Evolutionary conservation across 306 rosid genomes (phyloP).

Genomic region (Crataegus laevigata): DNA sequence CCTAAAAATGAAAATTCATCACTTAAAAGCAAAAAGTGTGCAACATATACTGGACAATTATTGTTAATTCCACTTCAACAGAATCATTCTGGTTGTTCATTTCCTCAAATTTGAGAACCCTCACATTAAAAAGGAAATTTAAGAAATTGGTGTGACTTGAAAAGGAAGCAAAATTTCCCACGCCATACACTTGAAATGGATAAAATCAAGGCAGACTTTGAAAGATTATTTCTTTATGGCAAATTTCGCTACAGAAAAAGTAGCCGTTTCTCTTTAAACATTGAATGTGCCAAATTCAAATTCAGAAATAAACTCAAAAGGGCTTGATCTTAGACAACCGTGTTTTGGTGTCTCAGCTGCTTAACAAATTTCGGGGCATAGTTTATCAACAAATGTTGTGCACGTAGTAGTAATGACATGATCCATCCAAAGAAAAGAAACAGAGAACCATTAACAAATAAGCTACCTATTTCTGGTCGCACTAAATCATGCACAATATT

Average conservation of each 20-base stretch:
- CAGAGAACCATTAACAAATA: neutral
- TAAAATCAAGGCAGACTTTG: neutral
- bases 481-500: neutral
- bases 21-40: neutral
- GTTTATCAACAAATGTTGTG: conserved; percentile 9
- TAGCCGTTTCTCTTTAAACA: neutral
- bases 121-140: too few species aligned
- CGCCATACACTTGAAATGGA: neutral
- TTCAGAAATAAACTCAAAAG: neutral
- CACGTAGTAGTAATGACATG: neutral
- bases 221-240: neutral
- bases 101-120: neutral
- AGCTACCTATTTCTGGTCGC: conserved; percentile 3
- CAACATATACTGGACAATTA: conserved; percentile 11
- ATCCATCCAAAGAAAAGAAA: neutral
- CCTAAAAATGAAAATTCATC: conserved; percentile 42
- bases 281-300: conserved; percentile 5
- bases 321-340: neutral
- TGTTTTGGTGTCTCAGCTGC: neutral
- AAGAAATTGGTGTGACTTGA: neutral
- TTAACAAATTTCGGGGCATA: neutral
- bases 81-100: neutral
- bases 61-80: neutral
- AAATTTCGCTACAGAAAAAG: neutral
- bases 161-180: neutral